phyloP scores from a whole-genome alignment of 441 rosid genomes.

The Gossypium trilobum region DNA sequence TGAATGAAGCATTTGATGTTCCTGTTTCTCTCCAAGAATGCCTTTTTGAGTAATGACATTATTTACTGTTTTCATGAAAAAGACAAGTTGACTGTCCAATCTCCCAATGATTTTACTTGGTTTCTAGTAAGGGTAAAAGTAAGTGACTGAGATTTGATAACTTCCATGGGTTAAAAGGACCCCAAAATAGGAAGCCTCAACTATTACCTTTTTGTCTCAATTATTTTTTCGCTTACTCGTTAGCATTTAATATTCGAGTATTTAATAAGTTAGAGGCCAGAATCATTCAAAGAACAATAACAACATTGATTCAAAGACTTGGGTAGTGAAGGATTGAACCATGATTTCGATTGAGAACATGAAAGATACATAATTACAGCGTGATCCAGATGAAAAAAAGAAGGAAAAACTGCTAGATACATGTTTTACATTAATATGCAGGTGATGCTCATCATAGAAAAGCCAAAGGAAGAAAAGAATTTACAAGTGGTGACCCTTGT shows the following conservation, averaged over 20 bases:
- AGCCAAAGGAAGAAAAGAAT: neutral
- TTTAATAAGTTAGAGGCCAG: no score
- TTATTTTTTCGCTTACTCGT: no score
- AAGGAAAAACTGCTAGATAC: neutral
- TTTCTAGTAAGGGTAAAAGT: neutral
- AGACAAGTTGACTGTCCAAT: neutral
- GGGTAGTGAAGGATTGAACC: neutral
- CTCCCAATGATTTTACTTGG: neutral
- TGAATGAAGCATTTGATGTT: neutral
- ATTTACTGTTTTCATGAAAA: neutral
- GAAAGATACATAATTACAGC: neutral
- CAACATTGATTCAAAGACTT: neutral
- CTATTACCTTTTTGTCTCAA: neutral
- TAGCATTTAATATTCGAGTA: no score
- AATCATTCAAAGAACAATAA: no score
- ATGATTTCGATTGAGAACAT: neutral
- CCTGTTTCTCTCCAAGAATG: neutral
- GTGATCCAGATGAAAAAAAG: neutral
- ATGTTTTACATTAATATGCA: neutral
- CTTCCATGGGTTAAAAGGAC: no score
- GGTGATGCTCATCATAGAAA: neutral
- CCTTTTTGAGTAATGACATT: neutral
- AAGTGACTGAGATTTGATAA: no score
- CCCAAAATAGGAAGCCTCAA: neutral
- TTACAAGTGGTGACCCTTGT: constrained; percentile 18